These are phyloP conservation scores for Pythium sp. DNA, from an alignment of 352 stramenopile genomes.

Conservation along the genomic window DNA sequence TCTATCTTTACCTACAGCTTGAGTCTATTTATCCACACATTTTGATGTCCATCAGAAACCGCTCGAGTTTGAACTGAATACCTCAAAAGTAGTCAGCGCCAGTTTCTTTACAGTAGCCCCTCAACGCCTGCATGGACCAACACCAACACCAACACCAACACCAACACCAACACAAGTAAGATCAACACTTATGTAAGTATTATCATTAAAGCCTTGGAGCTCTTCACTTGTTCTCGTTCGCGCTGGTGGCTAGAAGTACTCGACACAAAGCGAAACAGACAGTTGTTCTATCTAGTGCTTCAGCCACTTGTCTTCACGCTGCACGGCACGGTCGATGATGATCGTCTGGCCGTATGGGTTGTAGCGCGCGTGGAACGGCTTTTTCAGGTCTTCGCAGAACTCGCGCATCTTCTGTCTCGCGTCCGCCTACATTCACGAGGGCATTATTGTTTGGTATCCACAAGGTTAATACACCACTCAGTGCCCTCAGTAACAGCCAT, in stretches of 20 bases:
- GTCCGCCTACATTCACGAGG: slow-evolving; percentile 49
- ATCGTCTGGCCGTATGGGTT: slow-evolving; percentile 91
- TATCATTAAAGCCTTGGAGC: neutral
- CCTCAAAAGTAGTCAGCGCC: neutral
- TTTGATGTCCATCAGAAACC: too few species aligned
- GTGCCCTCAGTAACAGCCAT: neutral
- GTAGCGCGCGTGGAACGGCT: slow-evolving; percentile 95
- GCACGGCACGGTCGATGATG: slow-evolving; percentile 68
- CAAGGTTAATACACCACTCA: neutral
- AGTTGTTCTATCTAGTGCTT: slow-evolving; percentile 23
- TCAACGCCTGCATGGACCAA: neutral
- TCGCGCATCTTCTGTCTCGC: slow-evolving; percentile 93
- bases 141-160: neutral
- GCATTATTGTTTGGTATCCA: neutral
- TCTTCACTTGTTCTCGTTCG: neutral
- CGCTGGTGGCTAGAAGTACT: neutral
- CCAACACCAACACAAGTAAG: neutral
- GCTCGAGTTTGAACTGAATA: neutral
- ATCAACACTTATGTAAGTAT: neutral
- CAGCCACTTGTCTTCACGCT: slow-evolving; percentile 55
- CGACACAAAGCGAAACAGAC: neutral
- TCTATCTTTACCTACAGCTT: too few species aligned
- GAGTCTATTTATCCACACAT: too few species aligned
- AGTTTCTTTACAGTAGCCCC: neutral
- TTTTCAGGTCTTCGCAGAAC: slow-evolving; percentile 94